Base-by-base conservation (phyloP, 257 asterid species). In the Nicotiana sylvestris region DNA sequence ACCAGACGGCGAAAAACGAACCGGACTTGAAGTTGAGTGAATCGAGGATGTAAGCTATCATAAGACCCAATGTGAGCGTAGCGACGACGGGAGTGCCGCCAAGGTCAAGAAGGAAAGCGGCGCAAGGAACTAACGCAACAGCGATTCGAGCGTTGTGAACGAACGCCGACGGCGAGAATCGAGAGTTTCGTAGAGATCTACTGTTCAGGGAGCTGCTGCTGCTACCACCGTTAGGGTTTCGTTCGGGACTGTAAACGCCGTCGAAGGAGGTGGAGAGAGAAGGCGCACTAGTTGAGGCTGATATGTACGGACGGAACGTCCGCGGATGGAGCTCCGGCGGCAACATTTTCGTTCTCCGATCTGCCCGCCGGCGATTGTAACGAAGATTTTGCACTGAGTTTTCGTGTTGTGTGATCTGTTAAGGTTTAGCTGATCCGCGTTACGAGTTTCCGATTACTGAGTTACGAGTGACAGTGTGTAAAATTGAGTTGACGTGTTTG, bases 261-360 rank as follows among this genome's bases (percentile, higher is more conserved):
- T 81, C 80, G 85, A 88, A 84, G 81, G 97, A 70, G 81, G 91
- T 83, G 84, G 96, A 85, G 78, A 95, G 90, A 2, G 95, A 92
- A 46, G 97, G 97, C 12, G 92, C 89, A 66, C 99, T 96, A 43
- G 87, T 81, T 51, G 98, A 91, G 84, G 94, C 79, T 30, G 95
- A 84, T 66, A 94, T 90, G 85, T 92, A 89, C 0, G 98, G 98
- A 65, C 98, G 98, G 92, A 91, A 91, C 17, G 97, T 64, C 85
- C 96, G 94, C 39, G 99, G 85, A 82, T 96, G 97, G 83, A 96
- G 97, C 93, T 96, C 99, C 93, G 97, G 96, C 90, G 93, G 94
- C 77, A 95, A 90, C 99, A 93, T 93, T 21, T 70, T 72, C 83
- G 88, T 91, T 92, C 89, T 27, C 46, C 46, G 80, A 76, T 76